Evolutionary conservation across 2,329 filamentous ascomycete species (phyloP).

Genomic region (Hysterium pulicare): DNA sequence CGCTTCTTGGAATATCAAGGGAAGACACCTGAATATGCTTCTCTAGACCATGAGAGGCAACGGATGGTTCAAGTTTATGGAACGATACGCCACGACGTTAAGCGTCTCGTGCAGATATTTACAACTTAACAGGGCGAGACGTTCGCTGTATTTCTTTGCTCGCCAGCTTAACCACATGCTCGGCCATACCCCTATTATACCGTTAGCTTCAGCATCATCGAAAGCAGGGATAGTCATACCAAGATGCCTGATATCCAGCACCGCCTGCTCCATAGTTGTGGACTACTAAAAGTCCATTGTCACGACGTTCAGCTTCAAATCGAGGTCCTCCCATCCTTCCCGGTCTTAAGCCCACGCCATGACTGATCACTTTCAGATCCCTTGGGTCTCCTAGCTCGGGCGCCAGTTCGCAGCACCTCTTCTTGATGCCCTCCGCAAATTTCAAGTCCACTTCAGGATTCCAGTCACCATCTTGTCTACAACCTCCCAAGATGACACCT

Average conservation of each 20-base stretch:
- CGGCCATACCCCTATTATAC: conserved; percentile 1
- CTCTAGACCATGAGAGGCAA: too few relatives aligned
- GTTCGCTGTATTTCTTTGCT: too few relatives aligned
- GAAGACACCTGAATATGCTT: too few relatives aligned
- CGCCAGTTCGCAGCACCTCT: conserved; percentile 62
- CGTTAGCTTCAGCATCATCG: background rate
- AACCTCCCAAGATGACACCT: conserved; percentile 81
- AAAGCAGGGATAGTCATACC: conserved; percentile 15
- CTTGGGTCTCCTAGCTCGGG: conserved; percentile 67
- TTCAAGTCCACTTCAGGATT: conserved; percentile 73
- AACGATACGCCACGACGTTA: too few relatives aligned
- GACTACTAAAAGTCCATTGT: conserved; percentile 53
- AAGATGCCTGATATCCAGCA: conserved; percentile 64
- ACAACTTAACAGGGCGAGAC: too few relatives aligned
- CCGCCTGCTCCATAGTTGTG: conserved; percentile 80
- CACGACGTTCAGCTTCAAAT: conserved; percentile 64
- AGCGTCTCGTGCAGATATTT: too few relatives aligned
- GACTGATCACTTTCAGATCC: conserved; percentile 70
- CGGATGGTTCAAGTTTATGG: too few relatives aligned
- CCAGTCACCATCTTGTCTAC: conserved; percentile 77
- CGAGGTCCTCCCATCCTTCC: conserved; percentile 71
- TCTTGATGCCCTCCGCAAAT: conserved; percentile 79
- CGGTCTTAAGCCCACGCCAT: conserved; percentile 72
- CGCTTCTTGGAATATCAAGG: too few relatives aligned
- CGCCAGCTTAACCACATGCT: background rate